These are phyloP conservation scores for Agaricales sp. DNA, from an alignment of 1,284 basidiomycete species.

Conservation along the genomic window DNA sequence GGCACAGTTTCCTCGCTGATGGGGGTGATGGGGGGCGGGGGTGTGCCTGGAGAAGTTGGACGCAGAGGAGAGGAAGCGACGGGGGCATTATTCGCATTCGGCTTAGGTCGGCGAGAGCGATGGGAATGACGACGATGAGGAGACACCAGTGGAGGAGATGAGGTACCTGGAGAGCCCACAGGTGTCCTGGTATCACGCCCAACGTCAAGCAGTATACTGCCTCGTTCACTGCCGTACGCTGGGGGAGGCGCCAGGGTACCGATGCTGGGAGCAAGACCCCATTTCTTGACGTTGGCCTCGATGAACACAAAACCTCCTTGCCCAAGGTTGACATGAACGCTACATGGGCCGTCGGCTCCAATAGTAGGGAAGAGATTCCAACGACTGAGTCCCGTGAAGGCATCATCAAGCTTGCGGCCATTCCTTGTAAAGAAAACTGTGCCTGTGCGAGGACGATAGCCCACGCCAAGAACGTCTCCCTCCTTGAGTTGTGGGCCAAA, in stretches of 20 bases:
- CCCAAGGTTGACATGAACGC: slow-evolving; percentile 90
- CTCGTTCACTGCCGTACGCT: slow-evolving; percentile 89
- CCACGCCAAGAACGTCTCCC: slow-evolving; percentile 89
- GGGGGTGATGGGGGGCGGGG: slow-evolving; percentile 71
- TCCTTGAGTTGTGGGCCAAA: slow-evolving; percentile 85
- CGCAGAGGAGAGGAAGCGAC: slow-evolving; percentile 31
- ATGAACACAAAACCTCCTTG: slow-evolving; percentile 97
- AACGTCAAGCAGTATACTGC: slow-evolving; percentile 87
- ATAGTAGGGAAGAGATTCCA: slow-evolving; percentile 94
- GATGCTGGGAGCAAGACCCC: slow-evolving; percentile 91
- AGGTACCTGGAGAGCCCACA: slow-evolving; percentile 35
- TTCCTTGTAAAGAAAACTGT: slow-evolving; percentile 96
- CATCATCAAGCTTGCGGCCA: slow-evolving; percentile 90
- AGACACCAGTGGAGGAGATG: slow-evolving; percentile 17
- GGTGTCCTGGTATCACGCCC: slow-evolving; percentile 52
- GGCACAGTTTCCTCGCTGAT: slow-evolving; percentile 54
- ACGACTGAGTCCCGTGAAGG: slow-evolving; percentile 77
- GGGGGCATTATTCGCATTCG: slow-evolving; percentile 41
- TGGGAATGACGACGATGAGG: slow-evolving; percentile 36
- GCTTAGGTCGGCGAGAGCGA: slow-evolving; percentile 44
- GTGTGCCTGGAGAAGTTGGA: slow-evolving; percentile 41
- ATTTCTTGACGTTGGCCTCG: slow-evolving; percentile 97
- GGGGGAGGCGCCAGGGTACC: slow-evolving; percentile 93
- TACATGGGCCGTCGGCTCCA: slow-evolving; percentile 89
- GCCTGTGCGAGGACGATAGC: slow-evolving; percentile 89